Conservation (phyloP, 768 basidiomycete genomes). For the Udeniomyces megalosporus region DNA sequence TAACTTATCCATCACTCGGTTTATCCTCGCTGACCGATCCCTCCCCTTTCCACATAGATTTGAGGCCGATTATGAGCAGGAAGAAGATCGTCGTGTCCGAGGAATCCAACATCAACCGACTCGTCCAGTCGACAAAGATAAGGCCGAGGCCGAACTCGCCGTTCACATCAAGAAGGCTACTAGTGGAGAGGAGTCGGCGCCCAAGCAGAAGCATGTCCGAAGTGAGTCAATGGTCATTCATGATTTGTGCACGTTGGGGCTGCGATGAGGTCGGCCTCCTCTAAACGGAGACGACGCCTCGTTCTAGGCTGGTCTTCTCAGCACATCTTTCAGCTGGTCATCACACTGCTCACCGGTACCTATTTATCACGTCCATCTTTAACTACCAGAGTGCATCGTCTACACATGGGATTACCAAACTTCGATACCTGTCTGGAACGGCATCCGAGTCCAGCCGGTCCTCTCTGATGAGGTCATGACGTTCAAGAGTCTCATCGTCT, state of each 20-base stretch:
- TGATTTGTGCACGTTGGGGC: too few species aligned
- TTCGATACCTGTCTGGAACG: slow-evolving; percentile 95
- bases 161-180: slow-evolving; percentile 98
- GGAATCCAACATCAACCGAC: slow-evolving; percentile 61
- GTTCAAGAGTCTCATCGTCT: slow-evolving; percentile 92
- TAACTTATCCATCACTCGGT: too few species aligned
- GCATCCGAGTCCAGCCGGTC: slow-evolving; percentile 88
- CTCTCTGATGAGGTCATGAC: slow-evolving; percentile 94
- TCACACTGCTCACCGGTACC: too few species aligned
- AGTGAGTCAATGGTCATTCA: slow-evolving; percentile 41
- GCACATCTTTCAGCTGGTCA: too few species aligned
- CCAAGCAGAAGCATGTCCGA: slow-evolving; percentile 98
- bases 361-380: too few species aligned
- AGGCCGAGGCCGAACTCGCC: slow-evolving; percentile 83
- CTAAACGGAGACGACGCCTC: too few species aligned
- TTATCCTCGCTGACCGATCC: too few species aligned
- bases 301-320: too few species aligned
- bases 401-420: slow-evolving; percentile 99
- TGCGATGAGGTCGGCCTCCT: too few species aligned
- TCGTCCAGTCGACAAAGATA: slow-evolving; percentile 94
- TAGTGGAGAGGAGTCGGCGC: slow-evolving; percentile 81
- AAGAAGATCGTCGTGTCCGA: slow-evolving; percentile 5
- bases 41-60: not conserved
- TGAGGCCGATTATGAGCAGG: slow-evolving; percentile 16
- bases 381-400: slow-evolving; percentile 69